Evolutionary conservation across 1,139 yeast genomes (phyloP).

Genomic region (Debaryomyces psychrophilus): DNA sequence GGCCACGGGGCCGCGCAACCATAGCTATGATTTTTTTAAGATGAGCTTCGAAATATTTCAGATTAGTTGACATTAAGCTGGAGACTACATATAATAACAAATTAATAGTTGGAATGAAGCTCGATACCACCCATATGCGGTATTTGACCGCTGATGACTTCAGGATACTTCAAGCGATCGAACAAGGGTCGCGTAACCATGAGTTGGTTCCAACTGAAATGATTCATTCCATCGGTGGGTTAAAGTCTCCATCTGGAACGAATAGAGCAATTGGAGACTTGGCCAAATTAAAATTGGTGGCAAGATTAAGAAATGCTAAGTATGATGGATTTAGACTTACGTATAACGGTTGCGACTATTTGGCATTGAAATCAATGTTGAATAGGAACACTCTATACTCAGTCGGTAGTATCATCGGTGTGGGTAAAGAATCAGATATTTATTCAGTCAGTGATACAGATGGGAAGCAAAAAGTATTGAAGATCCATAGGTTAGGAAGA

Average conservation of each 20-base stretch:
- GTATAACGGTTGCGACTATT: conserved; percentile 86
- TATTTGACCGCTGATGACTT: conserved; percentile 90
- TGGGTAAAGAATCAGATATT: conserved; percentile 96
- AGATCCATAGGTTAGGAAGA: conserved; percentile 91
- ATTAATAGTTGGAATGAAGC: conserved; percentile 58
- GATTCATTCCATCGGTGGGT: conserved; percentile 78
- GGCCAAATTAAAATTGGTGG: conserved; percentile 80
- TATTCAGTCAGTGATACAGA: conserved; percentile 76
- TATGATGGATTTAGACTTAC: conserved; percentile 93
- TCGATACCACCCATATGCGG: conserved; percentile 92
- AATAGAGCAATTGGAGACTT: conserved; percentile 79
- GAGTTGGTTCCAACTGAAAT: conserved; percentile 90
- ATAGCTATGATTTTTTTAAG: conserved; percentile 5
- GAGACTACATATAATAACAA: background rate
- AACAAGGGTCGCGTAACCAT: conserved; percentile 88
- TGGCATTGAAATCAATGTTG: conserved; percentile 82
- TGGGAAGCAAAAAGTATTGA: conserved; percentile 72
- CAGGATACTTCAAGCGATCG: conserved; percentile 85
- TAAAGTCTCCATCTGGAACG: conserved; percentile 76
- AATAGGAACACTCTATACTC: conserved; percentile 75
- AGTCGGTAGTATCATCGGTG: conserved; percentile 88
- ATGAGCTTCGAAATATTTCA: conserved; percentile 10
- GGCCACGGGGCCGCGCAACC: conserved; percentile 9
- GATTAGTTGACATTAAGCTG: background rate
- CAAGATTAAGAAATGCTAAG: conserved; percentile 79